Evolutionary conservation across 2,329 filamentous ascomycete genomes (phyloP), one percentile per base, ranked within the genome.

Genomic region (Botrytis cinerea): DNA sequence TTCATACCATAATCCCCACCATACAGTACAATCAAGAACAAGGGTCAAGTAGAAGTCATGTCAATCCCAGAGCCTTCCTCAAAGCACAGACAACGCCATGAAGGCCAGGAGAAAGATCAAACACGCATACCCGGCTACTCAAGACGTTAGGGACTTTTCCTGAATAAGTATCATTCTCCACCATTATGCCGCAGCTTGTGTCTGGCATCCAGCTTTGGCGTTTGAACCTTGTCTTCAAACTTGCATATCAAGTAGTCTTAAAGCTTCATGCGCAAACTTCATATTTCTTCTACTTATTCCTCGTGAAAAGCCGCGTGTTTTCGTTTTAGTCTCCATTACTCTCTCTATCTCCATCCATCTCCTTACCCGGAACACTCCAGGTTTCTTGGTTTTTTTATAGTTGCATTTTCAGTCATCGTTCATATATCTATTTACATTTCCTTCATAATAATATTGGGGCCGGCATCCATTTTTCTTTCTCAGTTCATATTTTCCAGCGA

Each of bases 121-220:
- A 72, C 71, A 48, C 57, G 51, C 69, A 70, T 64, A 40, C 45
- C 32, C 45, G 32, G 69, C 73, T 74, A 71, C 73, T 73, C 69
- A 70, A 66, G 73, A 73, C 76, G 75, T 75, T 75, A 73, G 70
- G 61, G 67, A 72, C 76, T 75, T 76, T 74, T 51, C 75, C 70
- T 60, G 61, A 75, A 74, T 35, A 64, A 74, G 63, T 63, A 68
- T 57, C 38, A 69, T 75, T 75, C 77, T 73, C 77, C 77, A 78
- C 77, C 73, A 67, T 76, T 54, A 77, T 80, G 78, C 73, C 75
- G 78, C 78, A 78, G 64, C 73, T 59, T 70, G 46, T 76, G 78
- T 80, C 78, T 79, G 77, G 77, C 72, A 76, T 77, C 48, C 69
- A 64, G 72, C 70, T 72, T 76, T 73, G 74, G 74, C 73, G 78